A percentile compares a stretch with the other conserved stretches of the same genome.
Conservation (phyloP, 192 early-diverging fungal genomes). For the Phycomyces nitens region DNA sequence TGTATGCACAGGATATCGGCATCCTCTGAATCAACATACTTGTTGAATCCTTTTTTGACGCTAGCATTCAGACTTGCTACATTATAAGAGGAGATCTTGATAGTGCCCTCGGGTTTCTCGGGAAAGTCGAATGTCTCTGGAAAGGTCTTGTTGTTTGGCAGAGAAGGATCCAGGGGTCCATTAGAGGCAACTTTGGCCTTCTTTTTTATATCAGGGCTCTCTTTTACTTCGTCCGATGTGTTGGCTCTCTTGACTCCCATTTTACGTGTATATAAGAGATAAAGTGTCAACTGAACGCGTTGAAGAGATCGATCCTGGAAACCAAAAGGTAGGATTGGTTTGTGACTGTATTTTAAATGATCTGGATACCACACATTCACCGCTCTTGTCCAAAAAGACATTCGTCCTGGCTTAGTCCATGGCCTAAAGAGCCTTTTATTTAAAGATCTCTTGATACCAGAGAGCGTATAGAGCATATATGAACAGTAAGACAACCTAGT, state of each 20-base stretch:
- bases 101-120: conserved; percentile 41
- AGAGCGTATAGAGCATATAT: too few relatives aligned
- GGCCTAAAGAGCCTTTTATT: too few relatives aligned
- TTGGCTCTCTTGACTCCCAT: neutral
- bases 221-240: too few relatives aligned
- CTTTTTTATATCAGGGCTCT: conserved; percentile 1
- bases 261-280: too few relatives aligned
- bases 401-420: too few relatives aligned
- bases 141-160: conserved; percentile 62
- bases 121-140: conserved; percentile 57
- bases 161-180: conserved; percentile 29
- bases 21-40: conserved; percentile 70
- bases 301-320: too few relatives aligned
- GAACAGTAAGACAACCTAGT: too few relatives aligned
- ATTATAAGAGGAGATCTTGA: conserved; percentile 76
- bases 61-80: conserved; percentile 70
- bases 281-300: too few relatives aligned
- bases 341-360: neutral
- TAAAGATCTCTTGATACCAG: too few relatives aligned
- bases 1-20: conserved; percentile 82
- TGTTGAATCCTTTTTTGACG: conserved; percentile 77
- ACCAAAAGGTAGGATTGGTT: neutral
- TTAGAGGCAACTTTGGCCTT: neutral
- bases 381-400: neutral
- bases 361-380: neutral